These are phyloP conservation scores for Diaporthe citri DNA, from an alignment of 2,329 filamentous ascomycete species.

Conservation along the genomic window DNA sequence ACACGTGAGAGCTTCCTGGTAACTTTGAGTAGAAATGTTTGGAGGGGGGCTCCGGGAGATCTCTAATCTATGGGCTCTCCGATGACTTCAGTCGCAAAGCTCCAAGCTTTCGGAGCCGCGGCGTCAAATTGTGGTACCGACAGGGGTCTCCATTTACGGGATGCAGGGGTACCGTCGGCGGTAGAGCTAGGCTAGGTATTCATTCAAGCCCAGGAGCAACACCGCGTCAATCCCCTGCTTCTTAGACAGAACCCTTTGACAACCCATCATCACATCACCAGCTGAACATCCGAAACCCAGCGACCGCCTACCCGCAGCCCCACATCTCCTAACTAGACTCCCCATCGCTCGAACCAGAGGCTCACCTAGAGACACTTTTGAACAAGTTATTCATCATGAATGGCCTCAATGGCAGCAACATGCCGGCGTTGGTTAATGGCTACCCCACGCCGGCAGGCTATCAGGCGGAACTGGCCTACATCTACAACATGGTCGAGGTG, in stretches of 20 bases:
- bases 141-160: conserved; percentile 7
- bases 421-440: conserved; percentile 58
- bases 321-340: too few relatives aligned
- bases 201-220: not conserved
- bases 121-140: conserved; percentile 33
- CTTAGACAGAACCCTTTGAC: not conserved
- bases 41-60: not conserved
- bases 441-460: conserved; percentile 75
- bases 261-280: not conserved
- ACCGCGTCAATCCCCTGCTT: conserved; percentile 10
- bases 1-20: not conserved
- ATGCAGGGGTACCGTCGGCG: conserved; percentile 32
- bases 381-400: conserved; percentile 53
- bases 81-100: conserved; percentile 35
- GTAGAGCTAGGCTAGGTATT: conserved; percentile 1
- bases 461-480: conserved; percentile 76
- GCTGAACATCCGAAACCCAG: not conserved
- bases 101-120: conserved; percentile 29
- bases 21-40: not conserved
- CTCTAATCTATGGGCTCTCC: not conserved
- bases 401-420: conserved; percentile 62
- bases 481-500: conserved; percentile 77
- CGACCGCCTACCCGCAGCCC: not conserved
- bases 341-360: not conserved
- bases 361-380: not conserved